Percentiles rank a stretch among this genome's conserved stretches.
These are phyloP conservation scores for Hypholoma fasciculare DNA, from an alignment of 768 basidiomycete genomes.

Conservation along the genomic window DNA sequence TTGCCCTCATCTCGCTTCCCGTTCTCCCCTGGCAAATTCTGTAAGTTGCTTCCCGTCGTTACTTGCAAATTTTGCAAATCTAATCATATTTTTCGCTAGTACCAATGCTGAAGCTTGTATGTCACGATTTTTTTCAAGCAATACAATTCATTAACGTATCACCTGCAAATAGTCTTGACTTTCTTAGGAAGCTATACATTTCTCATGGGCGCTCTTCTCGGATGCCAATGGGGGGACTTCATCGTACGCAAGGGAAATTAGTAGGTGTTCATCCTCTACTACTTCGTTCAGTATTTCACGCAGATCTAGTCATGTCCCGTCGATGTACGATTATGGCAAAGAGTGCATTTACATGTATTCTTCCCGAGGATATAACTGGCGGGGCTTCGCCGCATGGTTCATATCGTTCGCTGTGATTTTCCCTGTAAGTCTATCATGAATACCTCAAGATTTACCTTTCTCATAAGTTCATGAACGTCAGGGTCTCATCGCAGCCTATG, in stretches of 20 bases:
- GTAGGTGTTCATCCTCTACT: background rate
- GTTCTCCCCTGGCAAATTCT: conserved; percentile 16
- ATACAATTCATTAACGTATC: background rate
- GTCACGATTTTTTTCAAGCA: background rate
- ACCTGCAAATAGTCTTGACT: conserved; percentile 4
- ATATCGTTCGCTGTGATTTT: conserved; percentile 12
- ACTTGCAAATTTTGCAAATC: no score
- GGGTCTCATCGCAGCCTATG: conserved; percentile 14
- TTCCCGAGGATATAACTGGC: conserved; percentile 13
- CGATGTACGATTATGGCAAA: conserved; percentile 8
- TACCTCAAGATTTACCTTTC: background rate
- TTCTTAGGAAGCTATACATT: conserved; percentile 18
- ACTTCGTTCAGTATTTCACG: background rate
- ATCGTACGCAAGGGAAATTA: conserved; percentile 14
- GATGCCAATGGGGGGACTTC: conserved; percentile 18
- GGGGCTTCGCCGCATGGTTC: conserved; percentile 13
- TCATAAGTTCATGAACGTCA: background rate
- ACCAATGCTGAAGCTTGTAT: conserved; percentile 12
- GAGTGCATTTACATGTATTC: conserved; percentile 12
- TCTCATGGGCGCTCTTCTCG: conserved; percentile 16
- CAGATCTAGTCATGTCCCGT: conserved; percentile 11
- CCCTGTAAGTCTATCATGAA: conserved; percentile 3
- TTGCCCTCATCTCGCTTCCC: conserved; percentile 14
- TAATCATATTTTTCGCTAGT: background rate
- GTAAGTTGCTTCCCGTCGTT: background rate